Percentiles rank a stretch among this genome's conserved stretches.
These are phyloP conservation scores for Allantophomopsis cytisporea DNA, from an alignment of 2,329 filamentous ascomycete genomes.

Conservation along the genomic window DNA sequence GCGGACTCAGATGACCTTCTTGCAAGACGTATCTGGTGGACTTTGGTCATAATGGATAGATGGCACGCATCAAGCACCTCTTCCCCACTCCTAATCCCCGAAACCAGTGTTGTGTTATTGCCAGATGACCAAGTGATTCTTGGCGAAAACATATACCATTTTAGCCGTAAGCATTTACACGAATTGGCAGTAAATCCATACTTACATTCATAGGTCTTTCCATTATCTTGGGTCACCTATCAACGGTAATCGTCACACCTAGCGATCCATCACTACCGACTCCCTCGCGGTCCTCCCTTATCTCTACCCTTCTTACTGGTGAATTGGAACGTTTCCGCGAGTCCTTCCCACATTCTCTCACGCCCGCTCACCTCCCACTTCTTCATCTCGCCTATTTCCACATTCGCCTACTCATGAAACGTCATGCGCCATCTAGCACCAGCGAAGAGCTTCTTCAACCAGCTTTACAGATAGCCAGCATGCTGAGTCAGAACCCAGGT, in stretches of 20 bases:
- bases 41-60: conserved; percentile 55
- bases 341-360: conserved; percentile 42
- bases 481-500: conserved; percentile 39
- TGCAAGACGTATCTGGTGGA: conserved; percentile 56
- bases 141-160: conserved; percentile 48
- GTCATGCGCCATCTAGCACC: conserved; percentile 41
- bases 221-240: conserved; percentile 41
- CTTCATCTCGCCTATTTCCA: conserved; percentile 61
- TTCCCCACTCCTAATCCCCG: conserved; percentile 46
- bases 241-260: conserved; percentile 28
- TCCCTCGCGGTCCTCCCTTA: conserved; percentile 24
- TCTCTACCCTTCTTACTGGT: conserved; percentile 37
- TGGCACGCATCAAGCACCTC: conserved; percentile 60
- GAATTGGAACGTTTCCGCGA: conserved; percentile 54
- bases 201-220: conserved; percentile 30
- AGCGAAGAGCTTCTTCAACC: conserved; percentile 45
- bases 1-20: conserved; percentile 48
- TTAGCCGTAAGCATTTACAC: conserved; percentile 41
- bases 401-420: conserved; percentile 47
- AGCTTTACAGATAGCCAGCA: conserved; percentile 40
- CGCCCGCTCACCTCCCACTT: conserved; percentile 35
- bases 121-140: conserved; percentile 45
- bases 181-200: too few species aligned
- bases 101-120: conserved; percentile 44
- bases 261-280: conserved; percentile 27